Evolutionary conservation across 495 filamentous ascomycete genomes (phyloP), one percentile per base, ranked within the genome.

Genomic region (Lasiosphaeris hirsuta): DNA sequence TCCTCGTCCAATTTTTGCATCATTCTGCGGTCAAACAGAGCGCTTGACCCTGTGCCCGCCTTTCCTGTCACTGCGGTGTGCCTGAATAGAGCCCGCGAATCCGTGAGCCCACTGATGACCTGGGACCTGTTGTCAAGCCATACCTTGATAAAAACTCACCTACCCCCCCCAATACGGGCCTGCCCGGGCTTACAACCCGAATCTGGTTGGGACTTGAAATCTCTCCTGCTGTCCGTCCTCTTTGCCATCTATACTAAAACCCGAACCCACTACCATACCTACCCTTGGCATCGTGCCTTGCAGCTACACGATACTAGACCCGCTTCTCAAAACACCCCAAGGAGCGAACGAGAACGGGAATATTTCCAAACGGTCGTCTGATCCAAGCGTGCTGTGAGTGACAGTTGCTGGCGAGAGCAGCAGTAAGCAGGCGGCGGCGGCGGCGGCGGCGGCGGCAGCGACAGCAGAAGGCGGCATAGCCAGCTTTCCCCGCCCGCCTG

Each of bases 361-460:
- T 5, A 30, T 30, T 30, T 30, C 23, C 23, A 30, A 30, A 2
- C 23, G 5, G 23, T 30, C 23, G 5, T 30, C 2, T 5, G 23
- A 30, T 30, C 23, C 23, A 5, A 30, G 23, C 23, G 23, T 30
- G 23, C 23, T 30, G 23, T 30, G 23, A 30, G 23, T 30, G 23
- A 30, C 23, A 5, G 23, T 30, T 58, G 48, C 56, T 30, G 56
- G 56, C 49, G 38, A 58, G 56, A 57, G 34, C 23, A 30, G 23
- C 23, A 30, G 23, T 30, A 30, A 30, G 23, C 23, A 30, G 23
- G 5, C 23, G 23, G 23, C 23, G 5, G 23, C 23, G 5, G n/a
- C n/a, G n/a, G n/a, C n/a, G n/a, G n/a, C n/a, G n/a, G n/a, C n/a
- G n/a, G n/a, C n/a, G n/a, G n/a, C n/a, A n/a, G n/a, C n/a, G 23